A percentile compares a stretch with the other conserved stretches of the same genome.
These are phyloP conservation scores for Onygena corvina DNA, from an alignment of 2,329 filamentous ascomycete genomes.

Conservation along the genomic window DNA sequence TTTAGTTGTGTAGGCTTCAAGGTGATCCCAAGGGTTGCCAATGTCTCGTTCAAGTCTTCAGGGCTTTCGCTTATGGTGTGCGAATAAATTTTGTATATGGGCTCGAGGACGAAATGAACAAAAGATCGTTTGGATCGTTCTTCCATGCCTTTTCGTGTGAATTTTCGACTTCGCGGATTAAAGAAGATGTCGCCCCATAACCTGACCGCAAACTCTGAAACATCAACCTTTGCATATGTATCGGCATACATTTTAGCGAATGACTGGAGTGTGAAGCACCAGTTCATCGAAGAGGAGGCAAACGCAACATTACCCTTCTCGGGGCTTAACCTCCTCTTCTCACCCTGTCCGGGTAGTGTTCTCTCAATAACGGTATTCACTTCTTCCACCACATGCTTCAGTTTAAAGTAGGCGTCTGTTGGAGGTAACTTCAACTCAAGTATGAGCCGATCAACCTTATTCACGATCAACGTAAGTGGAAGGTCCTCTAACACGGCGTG, in stretches of 20 bases:
- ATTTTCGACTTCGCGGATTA: slow-evolving; percentile 80
- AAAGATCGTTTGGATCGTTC: slow-evolving; percentile 74
- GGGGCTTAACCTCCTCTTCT: slow-evolving; percentile 70
- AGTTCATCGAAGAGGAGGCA: slow-evolving; percentile 82
- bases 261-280: slow-evolving; percentile 89
- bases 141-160: slow-evolving; percentile 76
- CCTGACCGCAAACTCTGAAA: slow-evolving; percentile 67
- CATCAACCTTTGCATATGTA: slow-evolving; percentile 68
- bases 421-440: slow-evolving; percentile 88
- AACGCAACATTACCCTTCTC: slow-evolving; percentile 99
- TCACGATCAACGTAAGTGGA: slow-evolving; percentile 79
- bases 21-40: slow-evolving; percentile 66
- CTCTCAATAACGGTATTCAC: slow-evolving; percentile 94
- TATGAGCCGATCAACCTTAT: slow-evolving; percentile 94
- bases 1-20: slow-evolving; percentile 90
- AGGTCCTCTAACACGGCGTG: slow-evolving; percentile 84
- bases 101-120: slow-evolving; percentile 87
- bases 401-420: slow-evolving; percentile 93
- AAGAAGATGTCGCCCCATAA: slow-evolving; percentile 97
- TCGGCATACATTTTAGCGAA: slow-evolving; percentile 96
- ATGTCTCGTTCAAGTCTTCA: slow-evolving; percentile 65
- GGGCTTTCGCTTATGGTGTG: slow-evolving; percentile 88
- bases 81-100: slow-evolving; percentile 94
- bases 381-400: slow-evolving; percentile 97
- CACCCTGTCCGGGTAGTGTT: slow-evolving; percentile 67